phyloP scores from a whole-genome alignment of 139 green algal species.

The Tetradesmus lagerheimii region DNA sequence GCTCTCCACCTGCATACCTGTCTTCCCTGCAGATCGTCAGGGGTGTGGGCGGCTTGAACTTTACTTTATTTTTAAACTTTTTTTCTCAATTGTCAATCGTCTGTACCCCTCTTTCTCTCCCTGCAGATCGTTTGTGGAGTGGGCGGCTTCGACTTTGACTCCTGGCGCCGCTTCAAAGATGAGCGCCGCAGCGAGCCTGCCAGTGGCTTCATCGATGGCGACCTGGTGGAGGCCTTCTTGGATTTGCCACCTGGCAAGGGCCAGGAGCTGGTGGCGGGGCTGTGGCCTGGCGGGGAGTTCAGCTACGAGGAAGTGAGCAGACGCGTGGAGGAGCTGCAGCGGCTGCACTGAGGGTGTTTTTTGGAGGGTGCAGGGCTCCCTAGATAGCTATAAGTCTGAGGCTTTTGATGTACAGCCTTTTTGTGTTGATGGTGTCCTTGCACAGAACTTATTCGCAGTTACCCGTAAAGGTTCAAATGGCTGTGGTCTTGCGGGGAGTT shows the following conservation, averaged over 20 bases:
- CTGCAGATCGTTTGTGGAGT: conserved; percentile 80
- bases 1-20: no score
- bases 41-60: no score
- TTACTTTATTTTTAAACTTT: no score
- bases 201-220: conserved; percentile 93
- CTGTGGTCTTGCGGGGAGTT: conserved; percentile 52
- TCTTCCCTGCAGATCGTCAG: no score
- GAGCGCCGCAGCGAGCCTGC: conserved; percentile 68
- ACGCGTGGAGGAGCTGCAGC: conserved; percentile 80
- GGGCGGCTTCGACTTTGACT: conserved; percentile 87
- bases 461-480: conserved; percentile 55
- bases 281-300: conserved; percentile 52
- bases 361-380: neutral
- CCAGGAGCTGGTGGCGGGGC: conserved; percentile 57
- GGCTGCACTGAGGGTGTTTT: conserved; percentile 71
- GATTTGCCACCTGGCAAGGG: conserved; percentile 75
- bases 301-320: conserved; percentile 65
- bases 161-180: conserved; percentile 89
- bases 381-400: neutral
- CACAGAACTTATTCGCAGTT: conserved; percentile 83
- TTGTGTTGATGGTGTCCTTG: conserved; percentile 97
- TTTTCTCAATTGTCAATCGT: no score
- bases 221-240: conserved; percentile 95
- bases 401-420: conserved; percentile 61
- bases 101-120: no score